These are phyloP conservation scores for Xylariaceae sp. DNA, from an alignment of 2,329 filamentous ascomycete species.

Conservation along the genomic window DNA sequence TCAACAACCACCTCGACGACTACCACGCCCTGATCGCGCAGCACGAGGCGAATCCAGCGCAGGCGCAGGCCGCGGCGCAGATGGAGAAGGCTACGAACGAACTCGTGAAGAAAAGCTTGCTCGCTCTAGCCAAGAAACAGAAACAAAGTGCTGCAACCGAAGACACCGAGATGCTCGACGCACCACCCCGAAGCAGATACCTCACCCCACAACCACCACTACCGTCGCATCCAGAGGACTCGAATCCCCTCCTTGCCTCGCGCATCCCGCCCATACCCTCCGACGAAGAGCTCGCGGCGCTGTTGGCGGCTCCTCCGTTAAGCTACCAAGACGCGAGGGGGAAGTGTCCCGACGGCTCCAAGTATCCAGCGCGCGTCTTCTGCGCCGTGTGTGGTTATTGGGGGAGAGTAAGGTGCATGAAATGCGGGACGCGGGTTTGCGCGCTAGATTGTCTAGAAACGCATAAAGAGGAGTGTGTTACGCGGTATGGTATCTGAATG, in stretches of 20 bases:
- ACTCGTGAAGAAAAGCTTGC: not conserved
- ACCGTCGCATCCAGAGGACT: slow-evolving; percentile 37
- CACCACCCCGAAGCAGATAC: slow-evolving; percentile 26
- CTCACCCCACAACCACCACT: slow-evolving; percentile 12
- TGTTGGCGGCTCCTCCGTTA: slow-evolving; percentile 62
- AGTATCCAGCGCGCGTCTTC: slow-evolving; percentile 60
- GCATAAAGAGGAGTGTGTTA: slow-evolving; percentile 69
- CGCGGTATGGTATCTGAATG: slow-evolving; percentile 52
- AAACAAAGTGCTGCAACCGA: slow-evolving; percentile 1
- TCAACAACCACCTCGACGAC: slow-evolving; percentile 78
- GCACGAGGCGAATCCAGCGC: slow-evolving; percentile 8
- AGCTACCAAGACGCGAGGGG: slow-evolving; percentile 63
- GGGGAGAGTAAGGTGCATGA: slow-evolving; percentile 71
- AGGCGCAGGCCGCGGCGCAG: not conserved
- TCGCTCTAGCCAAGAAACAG: not conserved
- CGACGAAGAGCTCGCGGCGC: slow-evolving; percentile 58
- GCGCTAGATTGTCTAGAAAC: slow-evolving; percentile 69
- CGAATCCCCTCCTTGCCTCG: slow-evolving; percentile 55
- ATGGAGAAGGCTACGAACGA: not conserved
- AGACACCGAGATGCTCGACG: slow-evolving; percentile 42
- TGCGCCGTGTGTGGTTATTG: slow-evolving; percentile 81
- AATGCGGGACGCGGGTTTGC: slow-evolving; percentile 75
- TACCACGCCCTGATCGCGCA: slow-evolving; percentile 55
- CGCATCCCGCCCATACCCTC: slow-evolving; percentile 55
- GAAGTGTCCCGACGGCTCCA: slow-evolving; percentile 31